These are phyloP conservation scores for Lodderomyces jiufengensis DNA, from an alignment of 1,139 yeast genomes.

Conservation along the genomic window DNA sequence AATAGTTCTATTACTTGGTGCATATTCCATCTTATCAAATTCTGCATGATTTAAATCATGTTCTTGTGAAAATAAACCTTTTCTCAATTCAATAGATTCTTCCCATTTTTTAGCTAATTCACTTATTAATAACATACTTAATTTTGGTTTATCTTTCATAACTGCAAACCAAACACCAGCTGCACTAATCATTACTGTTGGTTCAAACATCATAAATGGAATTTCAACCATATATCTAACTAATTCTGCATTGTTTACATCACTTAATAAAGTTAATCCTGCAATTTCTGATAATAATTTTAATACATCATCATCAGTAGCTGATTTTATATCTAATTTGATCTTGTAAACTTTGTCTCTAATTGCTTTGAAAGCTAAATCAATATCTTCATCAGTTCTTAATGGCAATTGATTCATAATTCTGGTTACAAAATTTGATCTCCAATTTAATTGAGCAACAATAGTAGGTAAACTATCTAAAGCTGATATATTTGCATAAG, in stretches of 20 bases:
- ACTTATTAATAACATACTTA: conserved; percentile 60
- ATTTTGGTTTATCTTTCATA: conserved; percentile 58
- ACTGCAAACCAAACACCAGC: conserved; percentile 79
- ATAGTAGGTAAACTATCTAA: conserved; percentile 69
- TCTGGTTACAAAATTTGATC: conserved; percentile 48
- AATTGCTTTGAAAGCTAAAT: conserved; percentile 22
- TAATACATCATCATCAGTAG: conserved; percentile 27
- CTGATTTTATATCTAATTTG: conserved; percentile 6
- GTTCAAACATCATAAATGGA: conserved; percentile 67
- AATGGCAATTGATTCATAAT: conserved; percentile 35
- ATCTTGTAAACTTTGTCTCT: conserved; percentile 15
- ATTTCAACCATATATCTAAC: conserved; percentile 59
- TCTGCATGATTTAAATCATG: conserved; percentile 64
- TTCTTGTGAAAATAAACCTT: conserved; percentile 65
- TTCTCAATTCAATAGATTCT: conserved; percentile 50
- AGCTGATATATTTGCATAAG: conserved; percentile 24
- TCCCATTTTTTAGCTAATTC: conserved; percentile 73
- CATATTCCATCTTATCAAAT: conserved; percentile 77
- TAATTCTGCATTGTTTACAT: conserved; percentile 47
- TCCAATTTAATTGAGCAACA: conserved; percentile 77
- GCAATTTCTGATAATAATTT: conserved; percentile 47
- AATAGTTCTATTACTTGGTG: conserved; percentile 71
- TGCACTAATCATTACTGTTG: conserved; percentile 61
- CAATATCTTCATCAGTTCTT: conserved; percentile 29
- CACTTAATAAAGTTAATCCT: conserved; percentile 46